Evolutionary conservation across 75 land plant species (phyloP).

Genomic region (Isoetes taiwanensis): DNA sequence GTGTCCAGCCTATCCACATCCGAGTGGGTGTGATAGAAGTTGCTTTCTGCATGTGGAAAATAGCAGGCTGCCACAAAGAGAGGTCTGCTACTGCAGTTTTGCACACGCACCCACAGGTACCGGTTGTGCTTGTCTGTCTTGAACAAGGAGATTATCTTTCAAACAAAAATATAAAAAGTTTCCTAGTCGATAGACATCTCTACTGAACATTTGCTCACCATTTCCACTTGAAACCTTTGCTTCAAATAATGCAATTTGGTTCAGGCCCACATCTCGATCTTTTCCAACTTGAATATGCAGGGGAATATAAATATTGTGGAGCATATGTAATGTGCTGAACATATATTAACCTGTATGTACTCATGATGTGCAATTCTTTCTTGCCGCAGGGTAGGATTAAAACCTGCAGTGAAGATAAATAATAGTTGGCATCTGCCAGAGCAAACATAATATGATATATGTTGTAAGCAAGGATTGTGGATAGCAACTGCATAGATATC

Average conservation of each 20-base stretch:
- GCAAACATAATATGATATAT: background rate
- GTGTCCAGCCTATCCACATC: too few relatives aligned
- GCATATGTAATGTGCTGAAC: too few relatives aligned
- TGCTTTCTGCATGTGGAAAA: too few relatives aligned
- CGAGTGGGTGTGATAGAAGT: too few relatives aligned
- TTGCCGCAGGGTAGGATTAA: background rate
- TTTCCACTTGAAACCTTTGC: conserved; percentile 6
- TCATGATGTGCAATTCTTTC: background rate
- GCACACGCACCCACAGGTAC: too few relatives aligned
- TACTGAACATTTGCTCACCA: background rate
- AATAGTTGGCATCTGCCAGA: background rate
- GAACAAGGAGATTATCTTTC: too few relatives aligned
- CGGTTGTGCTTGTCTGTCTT: too few relatives aligned
- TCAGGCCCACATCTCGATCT: conserved; percentile 1
- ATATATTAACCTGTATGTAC: conserved; percentile 6
- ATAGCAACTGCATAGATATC: background rate
- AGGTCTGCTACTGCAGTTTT: too few relatives aligned
- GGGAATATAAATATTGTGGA: too few relatives aligned
- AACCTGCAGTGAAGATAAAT: background rate
- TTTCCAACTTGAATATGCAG: too few relatives aligned
- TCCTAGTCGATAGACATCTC: conserved; percentile 5
- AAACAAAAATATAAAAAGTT: too few relatives aligned
- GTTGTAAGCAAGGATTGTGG: background rate
- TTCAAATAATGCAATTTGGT: background rate
- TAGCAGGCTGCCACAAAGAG: too few relatives aligned